Evolutionary conservation across 2,329 filamentous ascomycete genomes (phyloP), one percentile per base, ranked within the genome.

Genomic region (Leptoxyphium fumago): DNA sequence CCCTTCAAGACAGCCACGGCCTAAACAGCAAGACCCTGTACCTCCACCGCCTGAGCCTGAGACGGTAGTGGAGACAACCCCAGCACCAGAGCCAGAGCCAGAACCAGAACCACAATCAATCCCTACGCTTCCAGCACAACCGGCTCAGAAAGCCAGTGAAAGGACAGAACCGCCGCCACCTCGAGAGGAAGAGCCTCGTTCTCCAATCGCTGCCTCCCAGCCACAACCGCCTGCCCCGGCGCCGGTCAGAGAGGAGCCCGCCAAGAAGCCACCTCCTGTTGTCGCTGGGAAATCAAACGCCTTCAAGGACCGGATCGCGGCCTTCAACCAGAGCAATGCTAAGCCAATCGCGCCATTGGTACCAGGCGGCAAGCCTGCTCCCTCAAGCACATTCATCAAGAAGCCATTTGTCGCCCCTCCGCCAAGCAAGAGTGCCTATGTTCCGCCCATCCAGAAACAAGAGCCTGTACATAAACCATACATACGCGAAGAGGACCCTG

Each of bases 341-440:
- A 78, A 87, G 2, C 91, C 91, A 8, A 71, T 91, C 47, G 77
- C 86, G n/a, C 91, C 91, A 1, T 89, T 93, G 67, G 94, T 94
- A 60, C 85, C 87, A 15, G 72, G 74, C 47, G 77, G 77, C 2
- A 64, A 72, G 45, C 61, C 66, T 10, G 11, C 32, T 36, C 68
- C 73, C 28, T 69, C 74, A 40, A 72, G 73, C 49, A 73, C 73
- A 43, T 96, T 96, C 58, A 80, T 98, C 64, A 95, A 89, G 72
- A 96, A 96, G 65, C 87, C 89, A 0, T 98, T 95, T 56, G 88
- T 98, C 45, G 85, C 91, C 2, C 87, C 91, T 42, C 91, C 91
- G 14, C 91, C 91, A 1, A 94, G 87, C 62, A 82, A 86, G 52
- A 82, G 95, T 67, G 83, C 89, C 18, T 98, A 85, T 57, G 74